Conservation (phyloP, 768 basidiomycete species). For the Lactarius vividus region DNA sequence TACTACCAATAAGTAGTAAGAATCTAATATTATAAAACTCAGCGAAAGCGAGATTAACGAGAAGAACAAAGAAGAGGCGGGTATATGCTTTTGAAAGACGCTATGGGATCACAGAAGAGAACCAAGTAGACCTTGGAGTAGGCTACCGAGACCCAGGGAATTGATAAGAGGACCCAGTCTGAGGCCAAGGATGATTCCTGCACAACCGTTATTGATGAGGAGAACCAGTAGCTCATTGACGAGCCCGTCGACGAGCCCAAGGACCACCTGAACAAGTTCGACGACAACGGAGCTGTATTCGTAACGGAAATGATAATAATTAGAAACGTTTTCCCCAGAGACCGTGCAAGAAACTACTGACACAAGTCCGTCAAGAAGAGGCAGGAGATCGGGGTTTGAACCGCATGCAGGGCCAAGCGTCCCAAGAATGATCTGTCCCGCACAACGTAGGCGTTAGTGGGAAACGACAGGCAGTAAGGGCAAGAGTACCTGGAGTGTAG, state of each 20-base stretch:
- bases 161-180: neutral
- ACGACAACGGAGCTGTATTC: neutral
- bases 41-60: neutral
- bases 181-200: conserved; percentile 1
- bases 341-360: neutral
- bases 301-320: neutral
- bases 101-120: neutral
- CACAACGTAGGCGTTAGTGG: neutral
- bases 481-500: neutral
- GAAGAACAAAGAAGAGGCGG: neutral
- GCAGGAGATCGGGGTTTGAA: neutral
- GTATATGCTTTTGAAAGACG: neutral
- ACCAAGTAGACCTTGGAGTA: neutral
- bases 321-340: neutral
- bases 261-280: conserved; percentile 12
- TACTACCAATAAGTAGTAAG: neutral
- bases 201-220: conserved; percentile 20
- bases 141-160: conserved; percentile 6
- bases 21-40: neutral
- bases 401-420: neutral
- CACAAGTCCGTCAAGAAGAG: conserved; percentile 7
- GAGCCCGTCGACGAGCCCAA: conserved; percentile 8
- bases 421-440: conserved; percentile 7
- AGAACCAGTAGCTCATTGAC: conserved; percentile 10
- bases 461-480: neutral